phyloP scores from a whole-genome alignment of 495 filamentous ascomycete species.

The Penicillium desertorum region DNA sequence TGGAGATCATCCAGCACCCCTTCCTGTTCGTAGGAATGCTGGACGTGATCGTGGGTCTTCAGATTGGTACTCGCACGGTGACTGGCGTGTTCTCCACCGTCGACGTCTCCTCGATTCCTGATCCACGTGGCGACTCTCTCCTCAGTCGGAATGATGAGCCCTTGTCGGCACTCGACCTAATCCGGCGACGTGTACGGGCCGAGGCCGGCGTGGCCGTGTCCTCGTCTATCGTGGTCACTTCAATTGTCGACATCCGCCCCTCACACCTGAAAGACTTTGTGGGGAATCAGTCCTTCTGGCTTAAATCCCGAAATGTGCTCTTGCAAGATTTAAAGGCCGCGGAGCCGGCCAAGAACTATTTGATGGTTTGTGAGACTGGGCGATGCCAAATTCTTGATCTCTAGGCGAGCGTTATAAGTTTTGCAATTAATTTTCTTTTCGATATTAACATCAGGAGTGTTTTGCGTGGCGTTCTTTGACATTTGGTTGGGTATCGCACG shows the following conservation, averaged over 20 bases:
- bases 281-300: slow-evolving; percentile 50
- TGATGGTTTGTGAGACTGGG: slow-evolving; percentile 53
- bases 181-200: slow-evolving; percentile 38
- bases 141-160: slow-evolving; percentile 32
- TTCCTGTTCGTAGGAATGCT: slow-evolving; percentile 82
- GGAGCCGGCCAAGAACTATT: slow-evolving; percentile 42
- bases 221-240: slow-evolving; percentile 35
- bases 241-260: slow-evolving; percentile 42
- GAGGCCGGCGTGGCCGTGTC: slow-evolving; percentile 43
- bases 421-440: not conserved
- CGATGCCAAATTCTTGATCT: slow-evolving; percentile 46
- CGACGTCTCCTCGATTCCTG: slow-evolving; percentile 16
- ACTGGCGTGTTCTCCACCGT: slow-evolving; percentile 43
- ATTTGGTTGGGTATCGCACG: not conserved
- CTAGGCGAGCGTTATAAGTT: slow-evolving; percentile 14
- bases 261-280: slow-evolving; percentile 53
- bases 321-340: slow-evolving; percentile 45
- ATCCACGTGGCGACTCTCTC: slow-evolving; percentile 22
- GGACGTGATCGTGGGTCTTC: slow-evolving; percentile 70
- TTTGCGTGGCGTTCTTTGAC: slow-evolving; percentile 1
- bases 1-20: slow-evolving; percentile 88
- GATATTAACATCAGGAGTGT: not conserved
- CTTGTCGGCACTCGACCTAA: slow-evolving; percentile 37
- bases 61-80: slow-evolving; percentile 51
- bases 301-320: slow-evolving; percentile 49